Base-by-base conservation (phyloP, 2,329 filamentous ascomycete species). In the Acephala macrosclerotiorum region DNA sequence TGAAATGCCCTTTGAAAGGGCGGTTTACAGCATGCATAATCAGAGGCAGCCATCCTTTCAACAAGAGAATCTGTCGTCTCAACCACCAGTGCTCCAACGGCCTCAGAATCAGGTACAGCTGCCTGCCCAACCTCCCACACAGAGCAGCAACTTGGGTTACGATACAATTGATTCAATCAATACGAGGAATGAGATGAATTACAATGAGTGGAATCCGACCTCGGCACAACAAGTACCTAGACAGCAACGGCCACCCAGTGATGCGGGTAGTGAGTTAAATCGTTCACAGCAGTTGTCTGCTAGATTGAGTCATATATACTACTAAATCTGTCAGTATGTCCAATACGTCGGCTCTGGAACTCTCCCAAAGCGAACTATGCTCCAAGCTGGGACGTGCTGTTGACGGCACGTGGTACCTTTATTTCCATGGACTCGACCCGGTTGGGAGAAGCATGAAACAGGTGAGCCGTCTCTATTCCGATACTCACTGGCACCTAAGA, bases 281-380 rank as follows among this genome's bases (percentile, higher is more conserved):
- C 58, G 42, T 61, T 35, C 45, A 20, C 42, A 61, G 33, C 38
- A 45, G 29, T 45, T 59, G 57, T 42, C 57, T 45, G 36, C 36
- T n/a, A 59, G 25, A 26, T 47, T 59, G 57, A 59, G 57, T n/a
- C 26, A 59, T 33, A 45, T 33, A 45, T 59, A 59, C 40, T 59
- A 55, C 16, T 61, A 45, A 56, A 7, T 26, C n/a, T 35, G 20
- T 4, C n/a, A 49, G 9, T 14, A 8, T 4, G 11, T 22, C 6
- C 9, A 49, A n/a, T 8, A 49, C 45, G 9, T 25, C 16, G 7
- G 45, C n/a, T 22, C 7, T 25, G 2, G 6, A 1, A n/a, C 8
- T 14, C 12, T 8, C 20, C 18, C 3, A 22, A 47, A 47, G 42
- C 16, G 18, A 3, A 47, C 8, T 6, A 20, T 22, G 45, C n/a